Percentiles rank a stretch among this genome's conserved stretches.
These are phyloP conservation scores for Yamadazyma kanchanaburiensis DNA, from an alignment of 1,139 yeast genomes.

Conservation along the genomic window DNA sequence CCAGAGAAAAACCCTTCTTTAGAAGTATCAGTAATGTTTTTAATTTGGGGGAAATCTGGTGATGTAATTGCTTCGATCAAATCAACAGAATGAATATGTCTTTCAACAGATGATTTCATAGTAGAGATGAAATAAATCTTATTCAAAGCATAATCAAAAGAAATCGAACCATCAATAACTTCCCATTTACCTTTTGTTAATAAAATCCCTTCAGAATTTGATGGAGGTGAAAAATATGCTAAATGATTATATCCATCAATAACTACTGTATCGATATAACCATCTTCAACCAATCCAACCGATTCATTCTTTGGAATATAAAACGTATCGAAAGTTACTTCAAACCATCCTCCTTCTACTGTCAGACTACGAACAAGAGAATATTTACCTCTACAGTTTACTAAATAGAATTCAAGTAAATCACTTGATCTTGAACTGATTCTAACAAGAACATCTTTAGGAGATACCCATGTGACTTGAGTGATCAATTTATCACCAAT, in stretches of 20 bases:
- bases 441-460: slow-evolving; percentile 30
- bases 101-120: slow-evolving; percentile 47
- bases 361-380: slow-evolving; percentile 32
- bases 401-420: slow-evolving; percentile 36
- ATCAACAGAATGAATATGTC: slow-evolving; percentile 49
- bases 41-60: slow-evolving; percentile 29
- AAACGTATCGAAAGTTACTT: slow-evolving; percentile 69
- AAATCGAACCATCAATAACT: slow-evolving; percentile 45
- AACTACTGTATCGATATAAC: slow-evolving; percentile 53
- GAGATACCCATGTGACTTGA: slow-evolving; percentile 44
- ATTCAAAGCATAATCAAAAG: slow-evolving; percentile 42
- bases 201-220: slow-evolving; percentile 34
- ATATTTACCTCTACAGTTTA: slow-evolving; percentile 24
- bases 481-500: slow-evolving; percentile 33
- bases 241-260: slow-evolving; percentile 53
- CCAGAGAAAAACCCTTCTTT: slow-evolving; percentile 66
- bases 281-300: slow-evolving; percentile 41
- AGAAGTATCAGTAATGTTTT: slow-evolving; percentile 51
- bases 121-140: slow-evolving; percentile 49
- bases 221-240: slow-evolving; percentile 55
- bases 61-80: slow-evolving; percentile 26
- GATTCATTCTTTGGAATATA: slow-evolving; percentile 61
- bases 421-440: slow-evolving; percentile 46
- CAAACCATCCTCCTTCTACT: slow-evolving; percentile 63
- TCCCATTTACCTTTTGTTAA: slow-evolving; percentile 56